phyloP scores from a whole-genome alignment of 352 stramenopile genomes.

The Globisporangium iwayamae region DNA sequence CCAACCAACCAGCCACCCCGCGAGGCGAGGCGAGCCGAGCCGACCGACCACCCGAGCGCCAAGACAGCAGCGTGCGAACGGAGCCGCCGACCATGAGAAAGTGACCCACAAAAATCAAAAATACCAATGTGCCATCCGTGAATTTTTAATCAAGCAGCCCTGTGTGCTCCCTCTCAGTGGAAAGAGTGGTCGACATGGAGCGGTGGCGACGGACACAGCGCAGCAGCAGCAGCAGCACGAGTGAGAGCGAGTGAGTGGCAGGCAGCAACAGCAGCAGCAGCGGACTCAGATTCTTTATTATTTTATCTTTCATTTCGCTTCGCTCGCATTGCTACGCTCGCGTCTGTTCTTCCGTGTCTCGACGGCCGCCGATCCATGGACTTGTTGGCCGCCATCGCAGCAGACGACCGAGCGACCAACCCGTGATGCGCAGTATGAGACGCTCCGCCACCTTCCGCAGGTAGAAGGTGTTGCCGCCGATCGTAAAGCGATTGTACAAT shows the following conservation, averaged over 20 bases:
- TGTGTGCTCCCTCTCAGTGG: slow-evolving; percentile 18
- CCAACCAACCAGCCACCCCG: background rate
- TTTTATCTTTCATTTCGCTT: slow-evolving; percentile 7
- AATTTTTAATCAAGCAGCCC: slow-evolving; percentile 14
- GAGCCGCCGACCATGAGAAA: slow-evolving; percentile 9
- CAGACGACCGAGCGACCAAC: background rate
- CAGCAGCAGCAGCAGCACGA: slow-evolving; percentile 3
- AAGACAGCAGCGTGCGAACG: slow-evolving; percentile 5
- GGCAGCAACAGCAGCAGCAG: background rate
- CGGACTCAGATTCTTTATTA: slow-evolving; percentile 10
- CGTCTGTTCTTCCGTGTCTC: slow-evolving; percentile 1
- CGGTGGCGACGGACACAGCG: background rate
- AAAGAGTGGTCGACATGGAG: slow-evolving; percentile 19
- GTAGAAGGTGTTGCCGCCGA: slow-evolving; percentile 33
- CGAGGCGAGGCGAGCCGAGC: slow-evolving; percentile 4
- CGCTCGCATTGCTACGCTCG: slow-evolving; percentile 2
- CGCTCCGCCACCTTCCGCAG: slow-evolving; percentile 32
- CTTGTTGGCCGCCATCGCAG: background rate
- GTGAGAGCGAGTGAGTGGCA: background rate
- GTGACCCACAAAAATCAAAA: slow-evolving; percentile 9
- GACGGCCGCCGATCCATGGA: too few relatives aligned
- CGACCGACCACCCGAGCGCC: slow-evolving; percentile 9
- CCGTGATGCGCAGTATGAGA: slow-evolving; percentile 9
- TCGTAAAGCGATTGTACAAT: slow-evolving; percentile 31
- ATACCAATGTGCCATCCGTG: slow-evolving; percentile 4